Evolutionary conservation across 2,329 filamentous ascomycete genomes (phyloP), one percentile per base, ranked within the genome.

Genomic region (Lasiodiplodia hormozganensis): DNA sequence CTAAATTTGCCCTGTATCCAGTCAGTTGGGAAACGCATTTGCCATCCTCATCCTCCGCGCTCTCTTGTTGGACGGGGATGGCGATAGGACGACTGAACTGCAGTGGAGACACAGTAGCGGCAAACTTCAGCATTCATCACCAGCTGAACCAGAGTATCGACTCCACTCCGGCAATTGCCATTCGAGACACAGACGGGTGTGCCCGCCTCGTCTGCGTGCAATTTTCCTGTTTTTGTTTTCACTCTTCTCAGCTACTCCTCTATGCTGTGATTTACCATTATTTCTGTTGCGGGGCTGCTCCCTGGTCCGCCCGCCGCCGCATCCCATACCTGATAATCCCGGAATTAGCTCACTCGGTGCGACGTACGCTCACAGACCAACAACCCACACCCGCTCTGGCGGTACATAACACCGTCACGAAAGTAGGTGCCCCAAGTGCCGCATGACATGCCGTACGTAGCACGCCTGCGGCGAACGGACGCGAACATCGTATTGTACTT

Each of bases 51-150:
- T n/a, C 43, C 43, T 47, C 43, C 43, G 43, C 43, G 43, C 43
- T 47, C 43, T 47, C 43, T 47, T n/a, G 43, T 47, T 47, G 43
- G 43, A 47, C 43, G 43, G 43, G n/a, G 43, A 47, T n/a, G 40
- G 18, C 18, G 40, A 47, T 47, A 47, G 40, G n/a, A 47, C 43
- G 43, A 47, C 18, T 21, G 43, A 47, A n/a, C 43, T 1, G 43
- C 43, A n/a, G 43, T 47, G 43, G 43, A 21, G 43, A 47, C 43
- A 2, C 18, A 47, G 43, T n/a, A 11, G 43, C 43, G 43, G 43
- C 43, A 47, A 21, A 47, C 18, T 11, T 47, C 43, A 47, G 43
- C 43, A 21, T 47, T 47, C 43, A 21, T 47, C 43, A 21, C 43
- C 16, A 40, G 14, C 43, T 10, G 43, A 47, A 21, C 43, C 43